Evolutionary conservation across 2,329 filamentous ascomycete genomes (phyloP).

Genomic region (Colletotrichum coccodes): DNA sequence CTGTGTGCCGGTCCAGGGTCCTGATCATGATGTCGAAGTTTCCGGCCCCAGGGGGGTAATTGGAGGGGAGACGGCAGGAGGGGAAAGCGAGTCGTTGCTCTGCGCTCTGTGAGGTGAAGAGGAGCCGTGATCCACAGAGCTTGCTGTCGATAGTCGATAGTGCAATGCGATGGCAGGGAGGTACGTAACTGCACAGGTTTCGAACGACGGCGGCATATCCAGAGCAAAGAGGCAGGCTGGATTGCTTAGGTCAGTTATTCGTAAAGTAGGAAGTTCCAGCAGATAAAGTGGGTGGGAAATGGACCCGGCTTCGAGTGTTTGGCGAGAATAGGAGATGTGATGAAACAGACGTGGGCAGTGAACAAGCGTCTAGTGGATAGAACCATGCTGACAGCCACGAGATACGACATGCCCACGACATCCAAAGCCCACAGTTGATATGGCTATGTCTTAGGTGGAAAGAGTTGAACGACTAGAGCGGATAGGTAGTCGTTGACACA

Average conservation of each 20-base stretch:
- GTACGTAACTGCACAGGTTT: slow-evolving; percentile 4
- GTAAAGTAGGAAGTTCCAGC: background rate
- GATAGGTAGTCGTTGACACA: too few relatives aligned
- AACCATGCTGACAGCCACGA: background rate
- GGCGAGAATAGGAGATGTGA: background rate
- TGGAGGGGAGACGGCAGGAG: slow-evolving; percentile 4
- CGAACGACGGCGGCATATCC: background rate
- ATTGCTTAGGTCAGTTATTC: background rate
- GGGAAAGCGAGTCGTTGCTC: background rate
- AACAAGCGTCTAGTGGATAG: slow-evolving; percentile 1
- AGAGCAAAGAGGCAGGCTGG: background rate
- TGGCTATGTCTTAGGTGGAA: background rate
- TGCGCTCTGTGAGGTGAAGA: background rate
- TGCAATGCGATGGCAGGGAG: slow-evolving; percentile 17
- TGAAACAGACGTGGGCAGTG: slow-evolving; percentile 17
- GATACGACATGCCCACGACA: background rate
- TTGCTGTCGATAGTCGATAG: slow-evolving; percentile 16
- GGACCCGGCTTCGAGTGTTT: background rate
- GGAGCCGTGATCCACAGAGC: background rate
- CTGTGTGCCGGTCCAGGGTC: slow-evolving; percentile 27
- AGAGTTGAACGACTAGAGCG: background rate
- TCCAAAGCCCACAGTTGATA: background rate
- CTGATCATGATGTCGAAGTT: slow-evolving; percentile 26
- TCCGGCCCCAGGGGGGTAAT: slow-evolving; percentile 8
- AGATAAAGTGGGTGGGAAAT: background rate